Conservation (phyloP, 2,329 filamentous ascomycete genomes). For the Epichloe baconii region DNA sequence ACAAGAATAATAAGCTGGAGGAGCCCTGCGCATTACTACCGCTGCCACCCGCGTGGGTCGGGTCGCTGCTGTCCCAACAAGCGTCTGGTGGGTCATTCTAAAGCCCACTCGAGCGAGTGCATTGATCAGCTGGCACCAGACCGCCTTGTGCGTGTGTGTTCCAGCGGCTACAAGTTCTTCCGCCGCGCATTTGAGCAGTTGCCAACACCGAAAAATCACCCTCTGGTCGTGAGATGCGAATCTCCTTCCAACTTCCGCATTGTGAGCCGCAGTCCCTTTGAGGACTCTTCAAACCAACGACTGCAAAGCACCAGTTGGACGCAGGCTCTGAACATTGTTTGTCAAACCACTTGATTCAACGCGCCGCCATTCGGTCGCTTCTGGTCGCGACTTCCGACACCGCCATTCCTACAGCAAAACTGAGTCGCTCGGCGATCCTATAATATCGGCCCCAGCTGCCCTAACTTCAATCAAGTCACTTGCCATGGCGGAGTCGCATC, state of each 20-base stretch:
- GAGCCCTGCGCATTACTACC: background rate
- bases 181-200: background rate
- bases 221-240: background rate
- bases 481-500: slow-evolving; percentile 25
- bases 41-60: background rate
- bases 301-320: background rate
- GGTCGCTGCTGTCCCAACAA: background rate
- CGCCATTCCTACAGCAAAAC: background rate
- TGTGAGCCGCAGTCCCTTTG: background rate
- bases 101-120: background rate
- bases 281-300: background rate
- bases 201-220: background rate
- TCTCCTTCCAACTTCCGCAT: background rate
- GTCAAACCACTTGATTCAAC: background rate
- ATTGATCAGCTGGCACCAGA: background rate
- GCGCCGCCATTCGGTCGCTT: background rate
- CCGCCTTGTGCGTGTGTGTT: background rate
- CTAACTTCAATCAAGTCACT: background rate
- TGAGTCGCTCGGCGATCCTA: background rate
- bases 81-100: background rate
- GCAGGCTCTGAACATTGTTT: background rate
- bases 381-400: background rate
- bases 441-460: background rate
- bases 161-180: slow-evolving; percentile 2
- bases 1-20: background rate